phyloP scores from a whole-genome alignment of 1,284 basidiomycete genomes.

The Ceratorhiza oryzae-sativae region DNA sequence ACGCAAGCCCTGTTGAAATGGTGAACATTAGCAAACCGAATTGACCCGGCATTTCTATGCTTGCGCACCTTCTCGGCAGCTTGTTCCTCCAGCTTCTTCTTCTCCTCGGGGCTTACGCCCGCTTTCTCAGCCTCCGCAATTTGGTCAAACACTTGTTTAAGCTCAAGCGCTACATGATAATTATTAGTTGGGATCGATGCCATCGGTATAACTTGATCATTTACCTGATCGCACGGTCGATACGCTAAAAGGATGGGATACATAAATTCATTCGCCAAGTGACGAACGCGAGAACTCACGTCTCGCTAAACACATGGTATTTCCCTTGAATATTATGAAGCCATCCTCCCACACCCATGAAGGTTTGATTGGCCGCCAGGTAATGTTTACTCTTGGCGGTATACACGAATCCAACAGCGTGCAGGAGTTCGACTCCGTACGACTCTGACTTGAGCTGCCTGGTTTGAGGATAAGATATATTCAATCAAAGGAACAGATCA shows the following conservation, averaged over 20 bases:
- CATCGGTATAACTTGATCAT: no score
- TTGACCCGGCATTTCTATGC: no score
- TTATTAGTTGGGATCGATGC: no score
- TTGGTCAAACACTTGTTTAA: conserved; percentile 95
- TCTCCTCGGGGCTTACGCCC: conserved; percentile 85
- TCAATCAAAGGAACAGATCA: conserved; percentile 3
- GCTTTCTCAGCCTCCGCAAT: conserved; percentile 91
- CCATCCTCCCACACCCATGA: conserved; percentile 89
- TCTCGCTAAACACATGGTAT: conserved; percentile 92
- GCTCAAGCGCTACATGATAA: conserved; percentile 72
- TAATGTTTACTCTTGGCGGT: conserved; percentile 72
- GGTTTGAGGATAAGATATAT: conserved; percentile 20
- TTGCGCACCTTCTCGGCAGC: conserved; percentile 81
- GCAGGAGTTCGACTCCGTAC: conserved; percentile 91
- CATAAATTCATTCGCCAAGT: conserved; percentile 4
- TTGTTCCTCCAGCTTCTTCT: conserved; percentile 90
- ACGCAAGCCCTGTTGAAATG: conserved; percentile 61
- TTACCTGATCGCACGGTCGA: conserved; percentile 75
- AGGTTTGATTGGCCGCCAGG: conserved; percentile 77
- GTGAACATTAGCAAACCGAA: no score
- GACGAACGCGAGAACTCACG: conserved; percentile 62
- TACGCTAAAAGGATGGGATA: conserved; percentile 62
- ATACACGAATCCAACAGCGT: conserved; percentile 93
- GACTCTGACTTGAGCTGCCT: conserved; percentile 89
- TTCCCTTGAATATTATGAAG: conserved; percentile 93